Evolutionary conservation across 2,329 filamentous ascomycete species (phyloP), one percentile per base, ranked within the genome.

Genomic region (Alternaria incomplexa): DNA sequence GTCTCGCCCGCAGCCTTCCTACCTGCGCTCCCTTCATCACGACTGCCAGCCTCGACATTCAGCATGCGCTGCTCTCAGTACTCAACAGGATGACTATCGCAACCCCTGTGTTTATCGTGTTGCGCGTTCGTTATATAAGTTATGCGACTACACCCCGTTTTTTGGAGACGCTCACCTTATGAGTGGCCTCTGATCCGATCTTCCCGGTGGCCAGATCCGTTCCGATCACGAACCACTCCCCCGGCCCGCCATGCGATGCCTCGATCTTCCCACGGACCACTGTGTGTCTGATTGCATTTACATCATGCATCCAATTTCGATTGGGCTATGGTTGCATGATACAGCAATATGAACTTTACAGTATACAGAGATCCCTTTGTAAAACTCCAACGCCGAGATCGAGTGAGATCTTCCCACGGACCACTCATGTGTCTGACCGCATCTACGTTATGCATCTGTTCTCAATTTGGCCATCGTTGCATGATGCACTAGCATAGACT

Each of bases 1-100:
- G 13, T n/a, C 3, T 36, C 30, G 13, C 30, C 30, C 6, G 30
- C 30, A 15, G 30, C 30, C 13, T 7, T 32, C 13, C 30, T 4
- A 6, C 12, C 30, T 7, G 6, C 30, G 30, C 30, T 7, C 30
- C 30, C 30, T 7, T 32, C 30, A 7, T 3, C 12, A 30, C 28
- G 3, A 30, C 30, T 32, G 0, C 13, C 30, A 4, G 15, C 13
- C 30, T 32, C 13, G 4, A 32, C 0, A 32, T 32, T 2, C 6
- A 32, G 13, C 30, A 36, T 36, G 13, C 13, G 30, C 30, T 9
- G 13, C 13, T 15, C 30, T 15, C 7, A 36, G 13, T 8, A 0
- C 7, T 7, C 0, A 36, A 3, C 13, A 36, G 30, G 0, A 36
- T n/a, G 1, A 0, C 0, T 0, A n/a, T 36, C 13, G 6, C 7